Evolutionary conservation across 306 rosid species (phyloP), one percentile per base, ranked within the genome.

Genomic region (Ammopiptanthus mongolicus): DNA sequence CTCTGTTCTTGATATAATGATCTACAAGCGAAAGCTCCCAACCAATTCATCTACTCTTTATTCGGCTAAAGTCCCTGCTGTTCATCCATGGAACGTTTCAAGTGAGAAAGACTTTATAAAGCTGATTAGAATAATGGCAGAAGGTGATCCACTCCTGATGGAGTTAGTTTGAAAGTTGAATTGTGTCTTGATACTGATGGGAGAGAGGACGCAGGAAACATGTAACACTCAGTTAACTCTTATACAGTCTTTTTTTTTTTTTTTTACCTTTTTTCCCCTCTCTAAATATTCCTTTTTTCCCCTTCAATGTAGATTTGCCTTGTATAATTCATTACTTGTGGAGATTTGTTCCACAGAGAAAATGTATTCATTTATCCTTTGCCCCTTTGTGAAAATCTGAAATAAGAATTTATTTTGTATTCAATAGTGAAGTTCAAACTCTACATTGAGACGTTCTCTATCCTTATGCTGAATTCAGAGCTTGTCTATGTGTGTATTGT

Each of bases 111-210:
- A 92, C 18, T 95, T 95, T 79, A 88, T 95, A 18, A 90, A 90
- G 82, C 84, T 95, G 51, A 91, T 95, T 68, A 86, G 99, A 87
- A 73, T 87, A 71, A 95, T 95, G 99, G 97, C 97, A 69, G 93
- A 92, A 86, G 99, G 97, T 39, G 99, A 95, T 73, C 98, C 99
- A 61, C 96, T 95, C 48, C 81, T 95, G 31, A 81, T 91, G 90
- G 99, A 95, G 87, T 81, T 95, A 81, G 97, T 91, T 63, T 93
- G 90, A 93, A 84, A 83, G 75, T 65, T 61, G 73, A 37, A 53
- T 19, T 41, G 57, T 75, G 41, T 76, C 76, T 83, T 69, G 60
- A 69, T 76, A 69, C 90, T 12, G 12, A 48, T 28, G 34, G 28
- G 21, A 69, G 71, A 81, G 86, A 71, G 77, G 76, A 66, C 51